phyloP scores from a whole-genome alignment of 805 yeast species.

The Zygosaccharomyces kombuchaensis region DNA sequence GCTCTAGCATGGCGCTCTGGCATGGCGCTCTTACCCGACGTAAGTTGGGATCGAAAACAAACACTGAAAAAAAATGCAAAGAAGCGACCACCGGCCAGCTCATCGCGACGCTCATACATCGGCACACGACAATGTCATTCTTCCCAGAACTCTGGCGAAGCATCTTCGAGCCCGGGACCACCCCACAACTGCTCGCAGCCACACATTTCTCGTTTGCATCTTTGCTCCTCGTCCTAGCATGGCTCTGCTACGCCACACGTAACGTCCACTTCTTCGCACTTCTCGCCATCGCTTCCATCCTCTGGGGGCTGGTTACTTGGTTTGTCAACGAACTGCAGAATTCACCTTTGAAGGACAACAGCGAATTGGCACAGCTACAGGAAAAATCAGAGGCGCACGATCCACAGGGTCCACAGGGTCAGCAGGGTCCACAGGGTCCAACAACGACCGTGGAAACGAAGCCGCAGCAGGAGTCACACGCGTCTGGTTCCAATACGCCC shows the following conservation, averaged over 20 bases:
- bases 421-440: background rate
- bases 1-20: no score
- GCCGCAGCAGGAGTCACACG: slow-evolving; percentile 8
- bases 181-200: slow-evolving; percentile 84
- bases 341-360: slow-evolving; percentile 33
- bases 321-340: slow-evolving; percentile 65
- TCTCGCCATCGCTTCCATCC: slow-evolving; percentile 50
- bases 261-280: slow-evolving; percentile 61
- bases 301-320: slow-evolving; percentile 87
- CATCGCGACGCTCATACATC: background rate
- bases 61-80: background rate
- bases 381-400: slow-evolving; percentile 9
- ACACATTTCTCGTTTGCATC: slow-evolving; percentile 79
- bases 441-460: background rate
- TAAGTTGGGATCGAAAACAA: background rate
- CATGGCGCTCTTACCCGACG: background rate
- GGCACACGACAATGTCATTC: slow-evolving; percentile 20
- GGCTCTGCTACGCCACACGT: slow-evolving; percentile 57
- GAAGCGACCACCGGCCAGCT: background rate
- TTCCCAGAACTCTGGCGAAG: slow-evolving; percentile 76
- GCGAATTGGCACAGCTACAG: slow-evolving; percentile 27
- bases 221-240: slow-evolving; percentile 48
- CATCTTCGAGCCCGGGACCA: slow-evolving; percentile 86
- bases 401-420: no score
- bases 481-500: background rate